Base-by-base conservation (phyloP, 2,329 filamentous ascomycete species). In the Nemania diffusa region DNA sequence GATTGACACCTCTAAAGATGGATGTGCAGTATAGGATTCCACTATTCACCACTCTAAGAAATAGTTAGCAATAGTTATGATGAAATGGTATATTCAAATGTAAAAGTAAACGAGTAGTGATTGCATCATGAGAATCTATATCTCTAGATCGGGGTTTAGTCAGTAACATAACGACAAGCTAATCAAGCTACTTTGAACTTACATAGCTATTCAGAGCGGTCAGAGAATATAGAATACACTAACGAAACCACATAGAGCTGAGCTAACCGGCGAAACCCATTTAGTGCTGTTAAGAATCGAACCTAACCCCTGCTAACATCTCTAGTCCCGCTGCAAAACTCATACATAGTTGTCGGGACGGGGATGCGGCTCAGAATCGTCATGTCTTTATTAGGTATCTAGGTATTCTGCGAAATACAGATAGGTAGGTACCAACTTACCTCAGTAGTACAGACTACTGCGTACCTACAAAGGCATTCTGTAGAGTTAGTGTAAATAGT, bases 61-160 rank as follows among this genome's bases (percentile, higher is more conserved):
- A 15, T 48, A 6, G 2, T 3, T 9, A 26, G 17, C 13, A 27
- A 7, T 20, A 15, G 22, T 22, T 42, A 34, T 57, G 59, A 34
- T 44, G 34, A 48, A 46, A 32, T 40, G 32, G 22, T 52, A 8
- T 17, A 11, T 37, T 24, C 22, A 22, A 22, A 22, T 15, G 20
- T 44, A 5, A 44, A 44, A 17, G 40, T 17, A 6, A 42, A 6
- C n/a, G 1, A 27, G 51, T 17, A 42, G 58, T 17, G 17, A 57
- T 65, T 56, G 51, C 57, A 65, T 65, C 63, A 44, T 20, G 11
- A 34, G 37, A 22, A 34, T 52, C 24, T n/a, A 44, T 26, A 51
- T 48, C n/a, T 29, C 13, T 6, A 20, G 8, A 22, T 13, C 55
- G 48, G 13, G 42, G 42, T n/a, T 20, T 20, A 8, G 26, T 32